A percentile compares a stretch with the other conserved stretches of the same genome.
These are phyloP conservation scores for Castanea sativa DNA, from an alignment of 306 rosid species.

Conservation along the genomic window DNA sequence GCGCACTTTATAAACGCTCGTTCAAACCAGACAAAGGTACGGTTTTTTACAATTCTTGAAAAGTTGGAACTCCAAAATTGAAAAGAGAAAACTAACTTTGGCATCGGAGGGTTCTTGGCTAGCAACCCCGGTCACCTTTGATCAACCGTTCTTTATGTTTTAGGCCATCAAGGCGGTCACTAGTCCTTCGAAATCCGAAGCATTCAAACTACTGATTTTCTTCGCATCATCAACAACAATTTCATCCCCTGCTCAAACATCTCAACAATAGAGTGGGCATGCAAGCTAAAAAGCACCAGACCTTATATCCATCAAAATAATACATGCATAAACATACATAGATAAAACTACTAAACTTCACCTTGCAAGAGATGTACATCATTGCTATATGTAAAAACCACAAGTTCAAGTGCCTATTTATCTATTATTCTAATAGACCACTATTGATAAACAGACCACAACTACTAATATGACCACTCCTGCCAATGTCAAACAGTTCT, in stretches of 20 bases:
- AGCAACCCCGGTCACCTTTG: too few species aligned
- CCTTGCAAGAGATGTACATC: not conserved
- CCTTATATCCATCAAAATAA: not conserved
- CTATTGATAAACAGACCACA: constrained; percentile 13
- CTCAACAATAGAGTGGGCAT: not conserved
- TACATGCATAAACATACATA: not conserved
- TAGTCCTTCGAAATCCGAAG: too few species aligned
- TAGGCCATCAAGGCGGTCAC: too few species aligned
- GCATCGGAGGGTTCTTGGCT: too few species aligned
- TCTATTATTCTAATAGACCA: constrained; percentile 1
- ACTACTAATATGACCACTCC: not conserved
- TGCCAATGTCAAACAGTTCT: not conserved
- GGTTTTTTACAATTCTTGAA: too few species aligned
- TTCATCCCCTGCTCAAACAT: not conserved
- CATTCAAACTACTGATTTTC: too few species aligned
- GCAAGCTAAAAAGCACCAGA: not conserved
- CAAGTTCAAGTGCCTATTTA: not conserved
- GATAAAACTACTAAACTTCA: not conserved
- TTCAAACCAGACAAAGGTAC: too few species aligned
- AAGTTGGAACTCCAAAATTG: too few species aligned
- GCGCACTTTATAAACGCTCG: too few species aligned
- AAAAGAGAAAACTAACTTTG: too few species aligned
- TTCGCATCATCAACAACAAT: too few species aligned
- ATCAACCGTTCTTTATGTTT: too few species aligned
- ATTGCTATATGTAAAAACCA: not conserved